Evolutionary conservation across 192 early-diverging fungal species (phyloP), one percentile per base, ranked within the genome.

Genomic region (Neocallimastix lanati): DNA sequence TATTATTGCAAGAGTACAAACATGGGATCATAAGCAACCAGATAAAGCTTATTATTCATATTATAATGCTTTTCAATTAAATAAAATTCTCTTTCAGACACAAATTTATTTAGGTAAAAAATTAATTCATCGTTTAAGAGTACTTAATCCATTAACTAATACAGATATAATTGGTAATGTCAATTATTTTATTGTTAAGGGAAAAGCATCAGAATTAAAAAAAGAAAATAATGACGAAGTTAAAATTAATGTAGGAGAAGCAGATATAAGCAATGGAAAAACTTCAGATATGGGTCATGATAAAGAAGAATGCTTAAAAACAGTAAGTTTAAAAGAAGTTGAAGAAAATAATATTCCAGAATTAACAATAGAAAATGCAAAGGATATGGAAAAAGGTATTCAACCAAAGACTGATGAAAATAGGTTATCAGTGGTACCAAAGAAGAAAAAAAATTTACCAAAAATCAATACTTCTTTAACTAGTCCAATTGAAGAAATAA

Each of bases 161-260:
- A 89, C 90, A 13, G 90, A 91, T 78, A 91, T 91, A 76, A 91
- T 91, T 78, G 90, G 90, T 30, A 87, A 90, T 79, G 90, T 91
- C 28, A 84, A 87, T 79, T 90, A 91, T 80, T 91, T 87, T 80
- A 88, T 91, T 78, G 83, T 91, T 29, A 86, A 83, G 78, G 78
- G 79, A 27, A 79, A 76, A 76, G n/a, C 78, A 9, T n/a, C 79
- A 36, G 78, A 79, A 76, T 30, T 29, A 28, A 18, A 33, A 36
- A 76, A 80, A 82, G 81, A 80, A 82, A 36, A 67, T 67, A 67
- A 67, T n/a, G 50, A 67, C 13, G 36, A 37, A 11, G 50, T 67
- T 11, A 67, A 67, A 67, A 67, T 67, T 27, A n/a, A 67, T 67
- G 25, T 67, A 9, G 50, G 50, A 67, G 1, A 2, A 4, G 1